These are phyloP conservation scores for Periconia macrospinosa DNA, from an alignment of 2,329 filamentous ascomycete species.

Conservation along the genomic window DNA sequence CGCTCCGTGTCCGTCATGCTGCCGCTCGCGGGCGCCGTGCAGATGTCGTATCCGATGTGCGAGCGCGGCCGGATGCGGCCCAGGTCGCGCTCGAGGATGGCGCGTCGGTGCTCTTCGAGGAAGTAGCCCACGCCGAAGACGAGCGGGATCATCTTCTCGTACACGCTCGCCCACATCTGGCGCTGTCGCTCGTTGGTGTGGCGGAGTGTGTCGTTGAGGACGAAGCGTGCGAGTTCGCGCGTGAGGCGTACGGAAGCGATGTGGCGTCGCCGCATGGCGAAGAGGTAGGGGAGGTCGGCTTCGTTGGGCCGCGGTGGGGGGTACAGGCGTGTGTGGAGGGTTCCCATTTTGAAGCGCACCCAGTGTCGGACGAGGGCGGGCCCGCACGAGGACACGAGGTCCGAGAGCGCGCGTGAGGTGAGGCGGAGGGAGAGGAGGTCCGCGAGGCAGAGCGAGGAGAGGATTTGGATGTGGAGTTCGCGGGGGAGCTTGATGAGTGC, in stretches of 20 bases:
- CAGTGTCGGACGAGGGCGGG: conserved; percentile 39
- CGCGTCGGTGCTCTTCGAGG: conserved; percentile 37
- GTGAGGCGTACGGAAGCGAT: conserved; percentile 40
- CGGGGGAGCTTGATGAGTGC: conserved; percentile 36
- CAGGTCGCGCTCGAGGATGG: conserved; percentile 35
- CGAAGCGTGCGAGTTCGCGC: conserved; percentile 35
- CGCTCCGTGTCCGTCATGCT: conserved; percentile 31
- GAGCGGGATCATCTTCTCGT: conserved; percentile 40
- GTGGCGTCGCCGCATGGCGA: conserved; percentile 38
- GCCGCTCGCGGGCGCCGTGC: conserved; percentile 32
- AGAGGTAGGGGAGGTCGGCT: conserved; percentile 36
- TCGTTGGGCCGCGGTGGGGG: conserved; percentile 32
- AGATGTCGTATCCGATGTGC: conserved; percentile 39
- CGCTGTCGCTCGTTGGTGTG: conserved; percentile 28
- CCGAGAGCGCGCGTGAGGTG: conserved; percentile 34
- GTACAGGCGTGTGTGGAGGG: conserved; percentile 38
- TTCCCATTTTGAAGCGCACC: conserved; percentile 35
- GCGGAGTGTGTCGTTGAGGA: conserved; percentile 32
- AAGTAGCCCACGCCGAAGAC: conserved; percentile 43
- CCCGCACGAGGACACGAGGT: conserved; percentile 34
- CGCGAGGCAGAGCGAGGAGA: conserved; percentile 37
- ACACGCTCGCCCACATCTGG: conserved; percentile 39
- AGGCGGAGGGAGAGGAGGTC: conserved; percentile 36
- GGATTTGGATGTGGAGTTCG: conserved; percentile 38
- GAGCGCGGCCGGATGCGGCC: conserved; percentile 35